Conservation (phyloP, 345 rosid genomes). For the Boechera stricta region DNA sequence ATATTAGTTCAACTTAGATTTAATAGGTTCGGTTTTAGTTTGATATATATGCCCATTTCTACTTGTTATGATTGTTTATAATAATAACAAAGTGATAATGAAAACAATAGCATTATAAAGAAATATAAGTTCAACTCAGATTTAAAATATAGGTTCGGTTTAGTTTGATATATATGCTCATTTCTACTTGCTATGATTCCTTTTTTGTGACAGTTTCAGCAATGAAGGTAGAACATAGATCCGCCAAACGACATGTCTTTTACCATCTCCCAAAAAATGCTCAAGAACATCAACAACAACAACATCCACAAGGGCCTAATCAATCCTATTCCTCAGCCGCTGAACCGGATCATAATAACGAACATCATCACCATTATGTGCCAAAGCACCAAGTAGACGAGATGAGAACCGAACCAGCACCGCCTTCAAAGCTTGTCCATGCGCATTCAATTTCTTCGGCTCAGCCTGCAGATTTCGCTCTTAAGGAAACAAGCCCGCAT, state of each 20-base stretch:
- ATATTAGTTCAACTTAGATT: not conserved
- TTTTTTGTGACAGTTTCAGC: constrained; percentile 32
- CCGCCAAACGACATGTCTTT: constrained; percentile 61
- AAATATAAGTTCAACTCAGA: not conserved
- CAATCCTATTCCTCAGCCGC: constrained; percentile 50
- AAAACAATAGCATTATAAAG: not conserved
- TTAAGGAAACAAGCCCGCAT: constrained; percentile 92
- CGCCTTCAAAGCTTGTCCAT: constrained; percentile 73
- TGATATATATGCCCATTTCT: not conserved
- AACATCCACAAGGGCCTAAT: constrained; percentile 50
- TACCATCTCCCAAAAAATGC: constrained; percentile 83
- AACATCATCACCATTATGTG: constrained; percentile 60
- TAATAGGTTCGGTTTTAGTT: not conserved
- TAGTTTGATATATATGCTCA: not conserved
- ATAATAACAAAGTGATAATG: too few species aligned
- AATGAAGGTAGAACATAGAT: constrained; percentile 43
- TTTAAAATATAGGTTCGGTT: not conserved
- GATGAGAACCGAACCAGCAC: constrained; percentile 63
- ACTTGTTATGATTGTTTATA: too few species aligned
- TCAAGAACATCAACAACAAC: constrained; percentile 57
- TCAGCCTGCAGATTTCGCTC: constrained; percentile 78
- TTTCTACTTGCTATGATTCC: too few species aligned
- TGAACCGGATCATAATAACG: constrained; percentile 33
- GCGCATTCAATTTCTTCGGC: constrained; percentile 68
- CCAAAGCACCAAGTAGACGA: constrained; percentile 67